Evolutionary conservation across 169 alveolate genomes (phyloP).

Genomic region (Cryptosporidium ryanae): DNA sequence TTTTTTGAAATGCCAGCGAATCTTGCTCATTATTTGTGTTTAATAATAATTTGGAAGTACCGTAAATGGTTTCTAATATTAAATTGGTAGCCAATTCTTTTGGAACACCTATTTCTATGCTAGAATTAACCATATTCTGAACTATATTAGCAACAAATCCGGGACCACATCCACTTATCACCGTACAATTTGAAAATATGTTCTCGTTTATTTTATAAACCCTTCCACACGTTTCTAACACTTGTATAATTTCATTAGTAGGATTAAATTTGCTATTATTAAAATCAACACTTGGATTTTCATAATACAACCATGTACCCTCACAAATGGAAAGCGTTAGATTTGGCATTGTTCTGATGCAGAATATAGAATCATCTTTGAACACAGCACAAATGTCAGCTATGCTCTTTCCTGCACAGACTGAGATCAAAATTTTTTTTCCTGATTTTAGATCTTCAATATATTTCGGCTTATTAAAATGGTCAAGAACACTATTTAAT

Average conservation of each 20-base stretch:
- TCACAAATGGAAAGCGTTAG: slow-evolving; percentile 36
- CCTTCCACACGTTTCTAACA: slow-evolving; percentile 47
- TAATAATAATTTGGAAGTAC: slow-evolving; percentile 52
- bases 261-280: neutral
- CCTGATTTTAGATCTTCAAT: slow-evolving; percentile 28
- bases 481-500: slow-evolving; percentile 5
- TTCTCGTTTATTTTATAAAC: slow-evolving; percentile 35
- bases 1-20: slow-evolving; percentile 9
- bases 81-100: slow-evolving; percentile 29
- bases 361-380: slow-evolving; percentile 8
- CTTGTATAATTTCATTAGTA: slow-evolving; percentile 19
- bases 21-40: slow-evolving; percentile 8
- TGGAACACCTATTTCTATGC: slow-evolving; percentile 33
- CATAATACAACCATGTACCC: slow-evolving; percentile 59
- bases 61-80: slow-evolving; percentile 49
- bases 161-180: slow-evolving; percentile 72
- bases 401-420: slow-evolving; percentile 69
- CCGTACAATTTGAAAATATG: slow-evolving; percentile 47
- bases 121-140: slow-evolving; percentile 33
- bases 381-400: slow-evolving; percentile 17
- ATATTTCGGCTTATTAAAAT: neutral
- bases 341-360: slow-evolving; percentile 67
- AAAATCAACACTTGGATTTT: slow-evolving; percentile 47
- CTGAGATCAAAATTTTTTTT: slow-evolving; percentile 50
- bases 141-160: slow-evolving; percentile 45